Evolutionary conservation across 192 early-diverging fungal species (phyloP), one percentile per base, ranked within the genome.

Genomic region (Allomyces javanicus): DNA sequence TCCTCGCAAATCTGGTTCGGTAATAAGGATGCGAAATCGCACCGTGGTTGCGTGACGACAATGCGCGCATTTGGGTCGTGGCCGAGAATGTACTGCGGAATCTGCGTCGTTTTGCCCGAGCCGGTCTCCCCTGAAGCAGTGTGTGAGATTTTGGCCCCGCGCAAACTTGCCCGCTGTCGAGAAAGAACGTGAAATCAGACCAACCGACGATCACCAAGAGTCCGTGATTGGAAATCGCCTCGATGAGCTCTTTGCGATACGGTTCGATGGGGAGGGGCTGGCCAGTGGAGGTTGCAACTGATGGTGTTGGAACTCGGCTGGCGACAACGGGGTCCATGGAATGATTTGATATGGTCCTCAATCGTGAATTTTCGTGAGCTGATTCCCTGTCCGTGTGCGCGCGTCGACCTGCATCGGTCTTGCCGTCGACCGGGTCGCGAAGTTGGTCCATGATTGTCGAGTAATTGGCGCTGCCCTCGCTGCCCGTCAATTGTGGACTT

Each of bases 21-120:
- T 7, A 12, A 21, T 1, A 58, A 58, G 21, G 21, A 58, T 58
- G 17, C 12, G 0, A 9, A 58, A 21, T 17, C 21, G 50, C 17
- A 83, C 81, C 81, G 72, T 64, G 91, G 91, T 69, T 93, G 91
- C 21, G 88, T 90, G 17, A 88, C 81, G 22, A 76, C 81, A 27
- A 92, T 78, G 17, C 72, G 73, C 62, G 73, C 75, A 12, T 76
- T 69, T 17, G 68, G 72, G 62, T 80, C 73, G 62, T 75, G 73
- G 33, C 88, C 84, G 14, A 88, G 70, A 24, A 86, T 70, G 64
- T 87, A 93, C 71, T 91, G 89, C 19, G 91, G 89, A 44, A 93
- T 72, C 70, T 93, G 90, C 1, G 90, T 93, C 14, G 90, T 93
- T 71, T 93, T 93, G 66, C 90, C 90, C 10, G 83, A 85, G 63